Evolutionary conservation across 2,329 filamentous ascomycete genomes (phyloP).

Genomic region (Fusarium sp.): DNA sequence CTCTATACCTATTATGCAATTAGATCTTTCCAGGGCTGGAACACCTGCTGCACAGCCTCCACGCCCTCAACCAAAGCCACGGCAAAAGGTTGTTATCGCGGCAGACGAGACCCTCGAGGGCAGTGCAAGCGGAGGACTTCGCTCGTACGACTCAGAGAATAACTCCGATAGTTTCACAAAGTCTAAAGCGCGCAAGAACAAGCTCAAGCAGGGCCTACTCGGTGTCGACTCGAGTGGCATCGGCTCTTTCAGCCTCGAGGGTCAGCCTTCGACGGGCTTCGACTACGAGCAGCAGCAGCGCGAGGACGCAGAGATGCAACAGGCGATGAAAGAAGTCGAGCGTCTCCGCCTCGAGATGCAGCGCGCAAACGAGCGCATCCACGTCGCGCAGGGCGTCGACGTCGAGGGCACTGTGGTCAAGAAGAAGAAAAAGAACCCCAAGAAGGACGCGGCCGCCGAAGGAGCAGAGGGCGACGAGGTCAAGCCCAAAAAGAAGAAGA

Average conservation of each 20-base stretch:
- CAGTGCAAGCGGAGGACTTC: conserved; percentile 59
- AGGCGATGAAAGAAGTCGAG: conserved; percentile 90
- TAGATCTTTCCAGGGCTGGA: conserved; percentile 74
- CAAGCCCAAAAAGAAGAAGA: conserved; percentile 49
- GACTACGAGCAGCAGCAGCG: conserved; percentile 75
- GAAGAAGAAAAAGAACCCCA: conserved; percentile 67
- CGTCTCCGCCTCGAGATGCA: conserved; percentile 89
- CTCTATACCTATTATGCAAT: conserved; percentile 93
- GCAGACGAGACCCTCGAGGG: conserved; percentile 77
- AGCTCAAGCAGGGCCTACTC: conserved; percentile 74
- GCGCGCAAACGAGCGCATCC: conserved; percentile 78
- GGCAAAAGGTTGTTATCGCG: conserved; percentile 73
- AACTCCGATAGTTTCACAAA: conserved; percentile 62
- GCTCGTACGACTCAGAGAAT: conserved; percentile 66
- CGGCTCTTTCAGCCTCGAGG: conserved; percentile 74
- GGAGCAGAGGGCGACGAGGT: conserved; percentile 33
- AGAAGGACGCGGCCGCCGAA: conserved; percentile 52
- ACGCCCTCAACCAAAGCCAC: conserved; percentile 55
- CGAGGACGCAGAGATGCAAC: conserved; percentile 89
- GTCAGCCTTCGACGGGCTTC: conserved; percentile 52
- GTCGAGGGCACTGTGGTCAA: conserved; percentile 74
- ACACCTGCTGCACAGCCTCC: conserved; percentile 48
- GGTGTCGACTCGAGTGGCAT: conserved; percentile 90
- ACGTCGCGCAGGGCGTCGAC: conserved; percentile 75
- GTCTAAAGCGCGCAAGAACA: conserved; percentile 61